A percentile compares a stretch with the other conserved stretches of the same genome.
These are phyloP conservation scores for Acanthamoeba quina DNA, from an alignment of 208 protist species.

Conservation along the genomic window DNA sequence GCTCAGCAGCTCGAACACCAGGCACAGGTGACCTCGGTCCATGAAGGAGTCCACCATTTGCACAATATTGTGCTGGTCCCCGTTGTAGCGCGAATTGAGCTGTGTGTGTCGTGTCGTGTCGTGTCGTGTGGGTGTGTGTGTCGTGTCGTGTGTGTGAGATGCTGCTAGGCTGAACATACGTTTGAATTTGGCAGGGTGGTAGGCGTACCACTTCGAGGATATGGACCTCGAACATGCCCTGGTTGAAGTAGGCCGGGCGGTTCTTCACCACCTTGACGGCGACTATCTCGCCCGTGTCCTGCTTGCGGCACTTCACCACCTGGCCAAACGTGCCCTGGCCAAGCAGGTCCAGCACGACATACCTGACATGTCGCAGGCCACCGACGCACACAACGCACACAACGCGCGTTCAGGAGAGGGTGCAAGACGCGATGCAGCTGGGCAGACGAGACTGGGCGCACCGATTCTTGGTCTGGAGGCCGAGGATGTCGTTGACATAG, in stretches of 20 bases:
- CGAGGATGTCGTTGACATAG: constrained; percentile 62
- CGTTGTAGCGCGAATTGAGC: constrained; percentile 52
- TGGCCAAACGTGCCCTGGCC: constrained; percentile 77
- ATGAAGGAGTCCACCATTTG: constrained; percentile 90
- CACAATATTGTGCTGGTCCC: constrained; percentile 81
- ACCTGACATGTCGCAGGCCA: constrained; percentile 7
- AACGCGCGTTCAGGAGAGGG: neutral
- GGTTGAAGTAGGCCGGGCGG: constrained; percentile 92
- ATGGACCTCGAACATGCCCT: constrained; percentile 92
- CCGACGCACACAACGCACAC: neutral
- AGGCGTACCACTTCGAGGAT: constrained; percentile 87
- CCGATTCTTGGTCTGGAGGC: constrained; percentile 1
- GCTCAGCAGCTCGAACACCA: constrained; percentile 93
- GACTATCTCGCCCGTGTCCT: constrained; percentile 74
- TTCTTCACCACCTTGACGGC: constrained; percentile 95
- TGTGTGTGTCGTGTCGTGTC: neutral
- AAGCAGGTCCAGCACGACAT: constrained; percentile 69
- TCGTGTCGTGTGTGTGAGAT: neutral
- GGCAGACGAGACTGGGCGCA: neutral
- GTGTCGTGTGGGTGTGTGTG: neutral
- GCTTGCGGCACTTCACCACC: constrained; percentile 68
- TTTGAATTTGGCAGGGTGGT: neutral
- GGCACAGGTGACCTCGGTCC: constrained; percentile 92
- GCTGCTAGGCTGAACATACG: neutral
- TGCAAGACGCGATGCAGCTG: neutral